These are phyloP conservation scores for Apiotrichum sp. DNA, from an alignment of 1,284 basidiomycete species.

Conservation along the genomic window DNA sequence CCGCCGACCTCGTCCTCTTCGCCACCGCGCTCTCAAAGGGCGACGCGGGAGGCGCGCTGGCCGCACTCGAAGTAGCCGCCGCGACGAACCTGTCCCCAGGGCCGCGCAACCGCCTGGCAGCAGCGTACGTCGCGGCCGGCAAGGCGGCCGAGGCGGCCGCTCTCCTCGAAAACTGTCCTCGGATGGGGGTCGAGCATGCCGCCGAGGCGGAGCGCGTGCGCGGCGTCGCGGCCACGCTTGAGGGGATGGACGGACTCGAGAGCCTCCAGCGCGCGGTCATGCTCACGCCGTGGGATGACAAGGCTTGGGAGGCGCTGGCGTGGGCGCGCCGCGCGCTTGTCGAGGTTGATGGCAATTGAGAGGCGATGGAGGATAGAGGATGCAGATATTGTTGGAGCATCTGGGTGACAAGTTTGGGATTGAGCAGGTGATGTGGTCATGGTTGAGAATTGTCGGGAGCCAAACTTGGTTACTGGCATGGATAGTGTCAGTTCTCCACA, in stretches of 20 bases:
- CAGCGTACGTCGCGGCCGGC: conserved; percentile 23
- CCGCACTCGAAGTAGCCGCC: conserved; percentile 15
- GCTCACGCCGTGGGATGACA: conserved; percentile 58
- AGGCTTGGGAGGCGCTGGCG: conserved; percentile 53
- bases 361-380: too few relatives aligned
- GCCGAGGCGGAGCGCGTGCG: conserved; percentile 22
- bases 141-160: conserved; percentile 34
- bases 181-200: conserved; percentile 25
- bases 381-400: too few relatives aligned
- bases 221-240: conserved; percentile 25
- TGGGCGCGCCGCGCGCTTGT: conserved; percentile 26
- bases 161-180: conserved; percentile 3
- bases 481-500: too few relatives aligned
- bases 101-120: conserved; percentile 21
- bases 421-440: too few relatives aligned
- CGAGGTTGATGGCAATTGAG: too few relatives aligned
- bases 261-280: conserved; percentile 62
- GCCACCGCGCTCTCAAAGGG: conserved; percentile 20
- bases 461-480: too few relatives aligned
- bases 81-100: conserved; percentile 1
- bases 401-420: too few relatives aligned
- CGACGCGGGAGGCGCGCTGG: conserved; percentile 14
- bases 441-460: too few relatives aligned
- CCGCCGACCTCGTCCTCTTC: conserved; percentile 30
- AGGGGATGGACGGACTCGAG: conserved; percentile 25